A percentile compares a stretch with the other conserved stretches of the same genome.
These are phyloP conservation scores for Cinchona pubescens DNA, from an alignment of 257 asterid genomes.

Conservation along the genomic window DNA sequence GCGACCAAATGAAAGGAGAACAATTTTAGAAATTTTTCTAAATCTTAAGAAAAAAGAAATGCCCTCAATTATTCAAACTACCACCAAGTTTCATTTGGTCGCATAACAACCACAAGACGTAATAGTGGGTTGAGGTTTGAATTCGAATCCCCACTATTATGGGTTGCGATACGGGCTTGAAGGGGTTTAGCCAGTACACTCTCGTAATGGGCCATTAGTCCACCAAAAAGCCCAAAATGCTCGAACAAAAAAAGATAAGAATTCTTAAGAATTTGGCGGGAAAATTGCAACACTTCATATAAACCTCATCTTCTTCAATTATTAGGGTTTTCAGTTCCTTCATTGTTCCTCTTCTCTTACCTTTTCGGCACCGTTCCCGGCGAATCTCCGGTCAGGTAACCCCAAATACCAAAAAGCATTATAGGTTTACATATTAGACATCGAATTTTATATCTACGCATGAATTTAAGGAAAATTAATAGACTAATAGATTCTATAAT, in stretches of 20 bases:
- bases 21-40: no score
- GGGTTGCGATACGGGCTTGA: no score
- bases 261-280: slow-evolving; percentile 5
- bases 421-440: not conserved
- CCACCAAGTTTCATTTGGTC: no score
- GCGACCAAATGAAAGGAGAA: no score
- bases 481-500: not conserved
- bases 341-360: not conserved
- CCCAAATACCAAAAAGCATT: not conserved
- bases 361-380: not conserved
- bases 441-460: not conserved
- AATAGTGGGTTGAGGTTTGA: no score
- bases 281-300: not conserved
- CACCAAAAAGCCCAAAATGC: not conserved
- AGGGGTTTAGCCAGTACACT: no score
- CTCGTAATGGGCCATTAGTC: not conserved
- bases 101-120: no score
- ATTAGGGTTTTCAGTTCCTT: not conserved
- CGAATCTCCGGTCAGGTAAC: not conserved
- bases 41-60: no score
- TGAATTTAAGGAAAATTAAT: not conserved
- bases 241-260: not conserved
- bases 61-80: no score
- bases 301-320: not conserved
- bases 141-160: no score